phyloP scores from a whole-genome alignment of 208 protist genomes.

The Angomonas desouzai region DNA sequence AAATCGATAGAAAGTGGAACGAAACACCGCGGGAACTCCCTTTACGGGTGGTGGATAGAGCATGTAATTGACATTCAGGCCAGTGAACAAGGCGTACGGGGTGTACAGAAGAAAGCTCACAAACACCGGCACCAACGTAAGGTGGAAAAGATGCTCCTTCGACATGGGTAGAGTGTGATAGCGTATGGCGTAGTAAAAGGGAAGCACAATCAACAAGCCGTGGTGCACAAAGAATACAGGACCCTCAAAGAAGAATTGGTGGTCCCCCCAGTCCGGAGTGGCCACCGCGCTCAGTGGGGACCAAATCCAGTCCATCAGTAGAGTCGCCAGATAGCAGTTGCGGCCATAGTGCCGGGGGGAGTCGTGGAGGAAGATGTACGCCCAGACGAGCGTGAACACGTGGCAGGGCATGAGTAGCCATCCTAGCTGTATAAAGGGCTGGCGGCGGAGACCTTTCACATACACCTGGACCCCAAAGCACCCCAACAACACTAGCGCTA shows the following conservation, averaged over 20 bases:
- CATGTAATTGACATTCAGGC: constrained; percentile 80
- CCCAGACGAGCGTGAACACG: constrained; percentile 55
- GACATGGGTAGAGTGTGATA: constrained; percentile 46
- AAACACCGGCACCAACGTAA: constrained; percentile 44
- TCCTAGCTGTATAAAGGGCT: constrained; percentile 69
- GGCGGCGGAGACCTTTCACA: constrained; percentile 36
- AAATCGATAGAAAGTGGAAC: constrained; percentile 32
- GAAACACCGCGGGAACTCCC: constrained; percentile 15
- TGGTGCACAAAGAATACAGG: constrained; percentile 63
- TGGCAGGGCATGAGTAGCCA: constrained; percentile 87
- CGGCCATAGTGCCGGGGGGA: constrained; percentile 26
- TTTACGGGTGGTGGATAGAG: constrained; percentile 50
- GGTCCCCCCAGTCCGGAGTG: constrained; percentile 59
- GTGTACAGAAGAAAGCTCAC: constrained; percentile 57
- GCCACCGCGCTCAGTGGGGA: constrained; percentile 26
- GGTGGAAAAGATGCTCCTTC: constrained; percentile 39
- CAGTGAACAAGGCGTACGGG: constrained; percentile 37
- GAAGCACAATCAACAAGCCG: constrained; percentile 48
- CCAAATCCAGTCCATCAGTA: constrained; percentile 59
- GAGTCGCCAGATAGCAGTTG: constrained; percentile 56
- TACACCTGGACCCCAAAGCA: constrained; percentile 45
- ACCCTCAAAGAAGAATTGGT: constrained; percentile 47
- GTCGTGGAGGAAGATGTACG: constrained; percentile 33
- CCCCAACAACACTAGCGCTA: constrained; percentile 27
- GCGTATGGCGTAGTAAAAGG: constrained; percentile 58